Evolutionary conservation across 345 rosid genomes (phyloP).

Genomic region (Turnera subulata): DNA sequence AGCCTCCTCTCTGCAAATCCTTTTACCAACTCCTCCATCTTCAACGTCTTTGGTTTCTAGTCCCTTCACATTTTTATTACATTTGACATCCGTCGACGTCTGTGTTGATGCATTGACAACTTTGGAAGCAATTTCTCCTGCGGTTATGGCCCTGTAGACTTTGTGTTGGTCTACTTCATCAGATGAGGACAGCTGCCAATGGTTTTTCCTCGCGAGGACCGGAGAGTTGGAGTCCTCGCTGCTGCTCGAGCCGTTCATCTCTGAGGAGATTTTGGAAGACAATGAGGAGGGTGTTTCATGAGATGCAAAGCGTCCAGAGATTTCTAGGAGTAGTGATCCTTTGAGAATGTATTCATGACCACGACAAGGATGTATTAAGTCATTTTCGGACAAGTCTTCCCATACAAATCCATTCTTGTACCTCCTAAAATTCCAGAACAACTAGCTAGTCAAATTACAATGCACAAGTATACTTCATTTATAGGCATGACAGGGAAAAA

Average conservation of each 20-base stretch:
- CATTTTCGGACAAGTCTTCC: conserved; percentile 20
- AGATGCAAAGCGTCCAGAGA: conserved; percentile 19
- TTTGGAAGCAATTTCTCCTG: conserved; percentile 7
- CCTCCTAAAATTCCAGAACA: conserved; percentile 5
- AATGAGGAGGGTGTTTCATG: conserved; percentile 23
- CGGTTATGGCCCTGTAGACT: conserved; percentile 26
- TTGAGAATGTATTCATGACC: conserved; percentile 24
- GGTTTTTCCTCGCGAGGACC: conserved; percentile 9
- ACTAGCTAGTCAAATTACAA: background rate
- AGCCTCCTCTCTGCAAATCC: conserved; percentile 14
- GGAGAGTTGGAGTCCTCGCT: conserved; percentile 26
- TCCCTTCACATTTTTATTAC: conserved; percentile 1
- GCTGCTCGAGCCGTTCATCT: conserved; percentile 17
- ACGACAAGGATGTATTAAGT: conserved; percentile 12
- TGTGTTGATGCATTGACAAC: conserved; percentile 4
- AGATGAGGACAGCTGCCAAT: conserved; percentile 14
- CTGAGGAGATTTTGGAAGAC: conserved; percentile 23
- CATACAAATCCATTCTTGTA: conserved; percentile 21
- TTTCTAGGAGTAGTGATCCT: conserved; percentile 16
- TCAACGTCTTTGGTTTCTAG: background rate
- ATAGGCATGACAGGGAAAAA: no score
- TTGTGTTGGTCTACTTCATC: conserved; percentile 19
- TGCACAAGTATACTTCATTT: background rate
- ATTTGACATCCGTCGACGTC: background rate
- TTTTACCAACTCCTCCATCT: conserved; percentile 1